phyloP scores from a whole-genome alignment of 176 grass and related monocot species.

The Aegilops longissima region DNA sequence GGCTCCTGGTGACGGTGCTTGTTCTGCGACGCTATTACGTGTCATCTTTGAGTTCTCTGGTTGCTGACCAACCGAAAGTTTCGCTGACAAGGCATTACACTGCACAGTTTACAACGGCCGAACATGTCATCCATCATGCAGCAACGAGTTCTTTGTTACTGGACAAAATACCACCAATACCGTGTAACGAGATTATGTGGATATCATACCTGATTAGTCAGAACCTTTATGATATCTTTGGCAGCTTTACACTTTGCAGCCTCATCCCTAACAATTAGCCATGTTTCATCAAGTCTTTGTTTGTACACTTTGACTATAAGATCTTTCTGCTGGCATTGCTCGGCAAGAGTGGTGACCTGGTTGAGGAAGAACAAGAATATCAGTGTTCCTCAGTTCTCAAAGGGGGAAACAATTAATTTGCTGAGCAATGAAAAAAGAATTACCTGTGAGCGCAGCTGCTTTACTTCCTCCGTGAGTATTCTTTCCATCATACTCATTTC shows the following conservation, averaged over 20 bases:
- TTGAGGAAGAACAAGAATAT: slow-evolving; percentile 20
- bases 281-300: slow-evolving; percentile 83
- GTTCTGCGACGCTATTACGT: background rate
- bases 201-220: slow-evolving; percentile 67
- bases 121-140: background rate
- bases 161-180: background rate
- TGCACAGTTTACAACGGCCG: slow-evolving; percentile 31
- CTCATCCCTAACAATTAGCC: slow-evolving; percentile 80
- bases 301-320: slow-evolving; percentile 63
- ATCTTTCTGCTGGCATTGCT: slow-evolving; percentile 68
- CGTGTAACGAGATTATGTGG: background rate
- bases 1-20: background rate
- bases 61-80: slow-evolving; percentile 29
- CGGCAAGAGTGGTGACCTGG: slow-evolving; percentile 55
- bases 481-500: slow-evolving; percentile 53
- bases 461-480: slow-evolving; percentile 65
- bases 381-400: slow-evolving; percentile 9
- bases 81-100: slow-evolving; percentile 63
- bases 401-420: background rate
- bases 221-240: slow-evolving; percentile 78
- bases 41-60: slow-evolving; percentile 15
- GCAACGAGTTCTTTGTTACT: background rate
- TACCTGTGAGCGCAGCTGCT: slow-evolving; percentile 71
- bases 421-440: background rate
- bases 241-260: slow-evolving; percentile 81